phyloP scores from a whole-genome alignment of 179 eudicot species.

The Drosera spatulata region DNA sequence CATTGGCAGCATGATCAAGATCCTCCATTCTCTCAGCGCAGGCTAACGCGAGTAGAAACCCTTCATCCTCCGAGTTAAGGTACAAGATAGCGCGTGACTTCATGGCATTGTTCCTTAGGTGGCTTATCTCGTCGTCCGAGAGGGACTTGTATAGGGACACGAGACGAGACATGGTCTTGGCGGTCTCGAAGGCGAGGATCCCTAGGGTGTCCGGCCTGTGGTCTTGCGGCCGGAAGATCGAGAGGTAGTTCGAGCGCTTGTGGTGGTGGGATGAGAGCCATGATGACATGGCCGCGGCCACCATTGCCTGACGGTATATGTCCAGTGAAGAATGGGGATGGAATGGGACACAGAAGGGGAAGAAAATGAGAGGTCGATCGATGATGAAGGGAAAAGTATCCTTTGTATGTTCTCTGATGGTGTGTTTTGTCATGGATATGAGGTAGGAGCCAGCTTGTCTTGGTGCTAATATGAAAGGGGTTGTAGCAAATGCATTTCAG shows the following conservation, averaged over 20 bases:
- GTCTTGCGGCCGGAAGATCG: neutral
- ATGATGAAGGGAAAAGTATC: too few relatives aligned
- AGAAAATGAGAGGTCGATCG: too few relatives aligned
- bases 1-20: constrained; percentile 47
- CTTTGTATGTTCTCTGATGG: too few relatives aligned
- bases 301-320: constrained; percentile 4
- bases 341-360: neutral
- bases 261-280: constrained; percentile 2
- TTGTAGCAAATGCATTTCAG: too few relatives aligned
- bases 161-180: constrained; percentile 48
- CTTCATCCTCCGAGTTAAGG: constrained; percentile 45
- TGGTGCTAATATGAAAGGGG: too few relatives aligned
- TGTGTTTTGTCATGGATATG: too few relatives aligned
- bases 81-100: constrained; percentile 36
- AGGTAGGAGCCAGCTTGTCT: too few relatives aligned
- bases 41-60: constrained; percentile 50
- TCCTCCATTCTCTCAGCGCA: constrained; percentile 84
- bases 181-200: constrained; percentile 69
- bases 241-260: constrained; percentile 2
- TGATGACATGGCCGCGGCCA: constrained; percentile 1
- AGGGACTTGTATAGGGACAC: constrained; percentile 59
- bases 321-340: neutral
- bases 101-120: constrained; percentile 20
- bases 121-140: constrained; percentile 26
- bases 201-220: constrained; percentile 25